Base-by-base conservation (phyloP, 176 grass and related monocot genomes). In the Sorghum bicolor region DNA sequence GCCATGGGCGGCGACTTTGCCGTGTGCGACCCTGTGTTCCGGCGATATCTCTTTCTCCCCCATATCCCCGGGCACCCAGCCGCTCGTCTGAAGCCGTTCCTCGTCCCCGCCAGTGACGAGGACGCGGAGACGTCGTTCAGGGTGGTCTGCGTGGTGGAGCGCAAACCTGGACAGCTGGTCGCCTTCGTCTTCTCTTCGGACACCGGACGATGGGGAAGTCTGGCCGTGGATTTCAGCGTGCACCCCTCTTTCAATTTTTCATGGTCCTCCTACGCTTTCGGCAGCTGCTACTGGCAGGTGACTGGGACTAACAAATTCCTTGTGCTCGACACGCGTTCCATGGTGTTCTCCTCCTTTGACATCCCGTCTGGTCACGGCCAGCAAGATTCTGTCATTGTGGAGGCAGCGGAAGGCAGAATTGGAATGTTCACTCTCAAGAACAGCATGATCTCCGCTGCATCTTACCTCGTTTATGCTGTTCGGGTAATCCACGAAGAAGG, bases 181-280 rank as follows among this genome's bases (percentile, higher is more conserved):
- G n/a, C 26, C 75, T 88, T 79, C 81, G 37, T 88, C 69, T 80
- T 88, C 87, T 84, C 81, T 31, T 88, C 87, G 3, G 20, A 29
- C 28, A 73, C 57, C 4, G 67, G 44, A 45, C 3, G 74, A 19
- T 79, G 87, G 87, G 43, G 6, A 44, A 47, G 62, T 47, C 44
- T 67, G 30, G 8, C 29, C 41, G n/a, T 80, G 62, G 77, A 64
- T 19, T 39, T 40, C 60, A 28, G 38, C 28, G 39, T 65, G 26
- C 77, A 15, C 5, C 62, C 40, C 40, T 74, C 40, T 24, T 29
- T 26, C 30, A n/a, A n/a, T 2, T 2, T 22, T 31, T 74, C 43
- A 32, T 74, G 71, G 71, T 74, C 71, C 70, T 73, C 70, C 26
- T 38, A 57, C 8, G 81, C 58, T 2, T 83, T 67, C 15, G 68